Evolutionary conservation across 208 protist species (phyloP), one percentile per base, ranked within the genome.

Genomic region (Phytomonas sp.): DNA sequence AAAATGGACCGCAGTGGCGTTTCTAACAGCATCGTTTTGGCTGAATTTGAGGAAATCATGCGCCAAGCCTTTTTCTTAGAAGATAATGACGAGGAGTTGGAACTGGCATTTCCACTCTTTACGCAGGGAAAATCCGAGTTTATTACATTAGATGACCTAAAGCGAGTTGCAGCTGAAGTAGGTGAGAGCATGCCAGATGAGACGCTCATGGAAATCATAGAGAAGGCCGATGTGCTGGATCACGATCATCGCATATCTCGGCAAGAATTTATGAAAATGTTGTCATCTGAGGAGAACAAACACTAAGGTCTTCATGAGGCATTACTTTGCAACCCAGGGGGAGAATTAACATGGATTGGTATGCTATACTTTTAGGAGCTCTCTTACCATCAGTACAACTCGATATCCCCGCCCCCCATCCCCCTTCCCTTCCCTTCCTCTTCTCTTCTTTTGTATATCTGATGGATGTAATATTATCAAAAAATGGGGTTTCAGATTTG

Each of bases 131-230:
- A 92, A 69, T 96, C 95, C 2, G 95, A 98, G 60, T 97, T 82
- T 68, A 99, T 99, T 68, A 95, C 92, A 23, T 84, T 99, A 37
- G 94, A 98, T 13, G 98, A 99, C 78, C 79, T 99, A 28, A 97
- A 96, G 66, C 71, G 90, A 0, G 95, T 98, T 11, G 94, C 96
- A 28, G 79, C 74, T 2, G 96, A 98, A 71, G 78, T 99, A 4
- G 96, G 96, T 7, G 97, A 99, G 77, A 88, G 97, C 62, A 87
- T 99, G 30, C 84, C 96, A 9, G 98, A 99, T 29, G 96, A 98
- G 28, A 93, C 99, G 34, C 76, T 99, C 53, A 73, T 91, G 69
- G 95, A 95, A 65, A 98, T 99, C 89, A 95, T 99, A 61, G 84
- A 94, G 33, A 93, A 95, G 70, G 96, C 95, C 9, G 97, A 99